Percentiles rank a stretch among this genome's conserved stretches.
Evolutionary conservation across 2,329 filamentous ascomycete genomes (phyloP).

Genomic region (Phialophora verrucosa): DNA sequence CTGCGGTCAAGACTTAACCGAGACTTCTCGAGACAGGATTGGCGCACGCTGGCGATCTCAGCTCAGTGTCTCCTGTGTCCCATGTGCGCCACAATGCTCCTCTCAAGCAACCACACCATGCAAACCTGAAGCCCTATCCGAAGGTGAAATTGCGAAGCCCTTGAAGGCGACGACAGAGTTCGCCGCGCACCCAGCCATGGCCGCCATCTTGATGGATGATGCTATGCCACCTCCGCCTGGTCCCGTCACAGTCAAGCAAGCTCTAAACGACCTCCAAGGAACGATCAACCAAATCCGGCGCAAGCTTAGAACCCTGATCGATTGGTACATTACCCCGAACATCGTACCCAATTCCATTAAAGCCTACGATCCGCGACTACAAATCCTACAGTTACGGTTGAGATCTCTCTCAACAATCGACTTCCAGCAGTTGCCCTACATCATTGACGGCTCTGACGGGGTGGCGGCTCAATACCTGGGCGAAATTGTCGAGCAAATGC

Average conservation of each 20-base stretch:
- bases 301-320: constrained; percentile 37
- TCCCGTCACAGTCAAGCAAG: constrained; percentile 33
- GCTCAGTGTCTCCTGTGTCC: neutral
- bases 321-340: constrained; percentile 39
- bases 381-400: constrained; percentile 32
- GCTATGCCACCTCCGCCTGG: constrained; percentile 23
- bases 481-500: constrained; percentile 35
- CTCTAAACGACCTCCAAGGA: constrained; percentile 30
- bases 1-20: neutral
- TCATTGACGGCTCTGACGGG: constrained; percentile 36
- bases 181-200: constrained; percentile 1
- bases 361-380: constrained; percentile 40
- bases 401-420: constrained; percentile 28
- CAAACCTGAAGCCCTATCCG: neutral
- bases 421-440: constrained; percentile 32
- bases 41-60: neutral
- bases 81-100: neutral
- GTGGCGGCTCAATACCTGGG: constrained; percentile 30
- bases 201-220: constrained; percentile 13
- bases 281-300: constrained; percentile 32
- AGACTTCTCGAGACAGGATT: neutral
- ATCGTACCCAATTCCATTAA: constrained; percentile 35
- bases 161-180: neutral
- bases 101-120: neutral
- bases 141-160: neutral